Evolutionary conservation across 2,329 filamentous ascomycete species (phyloP), one percentile per base, ranked within the genome.

Genomic region (Neocucurbitaria cava): DNA sequence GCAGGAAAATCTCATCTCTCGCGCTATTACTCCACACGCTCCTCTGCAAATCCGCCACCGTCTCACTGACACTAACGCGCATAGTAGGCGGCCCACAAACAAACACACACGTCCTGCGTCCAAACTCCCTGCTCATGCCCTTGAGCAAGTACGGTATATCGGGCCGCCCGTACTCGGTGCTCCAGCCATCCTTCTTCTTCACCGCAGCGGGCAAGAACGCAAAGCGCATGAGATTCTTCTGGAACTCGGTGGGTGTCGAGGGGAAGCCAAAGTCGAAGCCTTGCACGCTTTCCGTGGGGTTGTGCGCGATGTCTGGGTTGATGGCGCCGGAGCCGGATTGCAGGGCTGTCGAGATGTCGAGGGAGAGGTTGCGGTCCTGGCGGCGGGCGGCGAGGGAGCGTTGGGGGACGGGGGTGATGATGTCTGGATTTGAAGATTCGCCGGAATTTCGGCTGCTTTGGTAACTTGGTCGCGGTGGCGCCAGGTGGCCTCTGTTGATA

Each of bases 21-120:
- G 85, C 83, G 30, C 88, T 85, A 65, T 92, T 88, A 5, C 85
- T 87, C 89, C 91, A 92, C 45, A 98, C 92, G 75, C 89, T 86
- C 23, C 85, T 85, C 81, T 98, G 94, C 67, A 97, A 78, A 53
- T 84, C 80, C 2, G 94, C 94, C 21, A 96, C 91, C 0, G 91
- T 90, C 62, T 87, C 90, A n/a, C 90, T 88, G 15, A 97, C 93
- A 63, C 92, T 92, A 11, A 93, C 87, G 59, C 94, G 82, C 92
- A 97, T 96, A 52, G 86, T 82, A 1, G 91, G 87, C 17, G 94
- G 94, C 0, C 94, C 94, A 70, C 94, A 98, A 13, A 98, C 93
- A 74, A 96, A 96, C 5, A 97, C 91, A 63, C 92, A 94, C 3
- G 91, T 92, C 52, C 92, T 81, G 40, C 89, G 82, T 1, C 94